These are phyloP conservation scores for Penicillium sp. DNA, from an alignment of 2,329 filamentous ascomycete species.

Conservation along the genomic window DNA sequence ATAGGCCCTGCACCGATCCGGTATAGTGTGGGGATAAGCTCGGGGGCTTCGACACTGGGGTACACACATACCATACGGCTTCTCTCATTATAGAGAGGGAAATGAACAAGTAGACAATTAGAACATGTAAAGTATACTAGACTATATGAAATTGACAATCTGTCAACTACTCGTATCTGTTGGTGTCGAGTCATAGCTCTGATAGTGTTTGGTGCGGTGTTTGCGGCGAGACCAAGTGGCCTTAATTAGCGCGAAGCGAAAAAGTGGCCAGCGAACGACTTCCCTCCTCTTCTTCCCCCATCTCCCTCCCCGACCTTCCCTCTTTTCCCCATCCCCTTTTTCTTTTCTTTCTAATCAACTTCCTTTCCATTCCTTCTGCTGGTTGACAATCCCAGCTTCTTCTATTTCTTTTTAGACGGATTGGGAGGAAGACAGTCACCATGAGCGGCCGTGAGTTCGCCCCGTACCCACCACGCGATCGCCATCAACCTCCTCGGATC, in stretches of 20 bases:
- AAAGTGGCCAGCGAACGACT: constrained; percentile 38
- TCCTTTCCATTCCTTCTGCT: constrained; percentile 35
- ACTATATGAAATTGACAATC: not conserved
- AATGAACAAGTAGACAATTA: not conserved
- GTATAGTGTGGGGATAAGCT: constrained; percentile 22
- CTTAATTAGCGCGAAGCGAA: constrained; percentile 40
- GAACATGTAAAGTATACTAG: not conserved
- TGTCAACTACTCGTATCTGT: not conserved
- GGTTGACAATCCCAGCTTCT: constrained; percentile 34
- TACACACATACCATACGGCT: not conserved
- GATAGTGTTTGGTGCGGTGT: constrained; percentile 5
- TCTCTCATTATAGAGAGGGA: not conserved
- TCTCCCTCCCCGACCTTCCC: constrained; percentile 23
- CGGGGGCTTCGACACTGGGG: constrained; percentile 10
- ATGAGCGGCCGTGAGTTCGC: constrained; percentile 60
- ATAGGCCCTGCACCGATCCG: not conserved
- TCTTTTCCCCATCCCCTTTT: constrained; percentile 20
- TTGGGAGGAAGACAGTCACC: constrained; percentile 45
- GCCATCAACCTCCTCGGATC: constrained; percentile 18
- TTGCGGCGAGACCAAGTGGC: constrained; percentile 38
- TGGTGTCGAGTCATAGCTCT: constrained; percentile 13
- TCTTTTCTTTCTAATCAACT: constrained; percentile 23
- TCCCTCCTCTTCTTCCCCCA: constrained; percentile 23
- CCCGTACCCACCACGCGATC: constrained; percentile 29
- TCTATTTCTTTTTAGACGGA: constrained; percentile 26